Conservation (phyloP, 106 monocot species). For the Hemerocallis citrina region DNA sequence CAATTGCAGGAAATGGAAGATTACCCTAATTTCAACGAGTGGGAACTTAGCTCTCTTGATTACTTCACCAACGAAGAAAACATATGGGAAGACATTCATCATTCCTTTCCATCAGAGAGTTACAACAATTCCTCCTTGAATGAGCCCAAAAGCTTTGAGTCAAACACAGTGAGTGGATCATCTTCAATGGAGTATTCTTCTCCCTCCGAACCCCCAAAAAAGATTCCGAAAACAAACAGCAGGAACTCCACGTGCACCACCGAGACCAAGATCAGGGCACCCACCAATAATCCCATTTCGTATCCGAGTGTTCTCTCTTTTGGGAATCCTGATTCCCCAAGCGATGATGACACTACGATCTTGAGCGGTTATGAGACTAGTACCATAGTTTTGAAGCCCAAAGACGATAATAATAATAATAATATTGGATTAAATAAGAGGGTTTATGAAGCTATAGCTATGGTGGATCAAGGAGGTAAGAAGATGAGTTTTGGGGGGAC, state of each 20-base stretch:
- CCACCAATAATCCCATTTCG: no score
- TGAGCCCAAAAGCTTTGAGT: no score
- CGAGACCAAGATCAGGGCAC: no score
- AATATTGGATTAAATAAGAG: conserved; percentile 2
- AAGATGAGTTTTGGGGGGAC: background rate
- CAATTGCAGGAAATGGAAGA: no score
- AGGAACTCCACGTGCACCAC: background rate
- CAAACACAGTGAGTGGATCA: no score
- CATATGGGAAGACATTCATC: background rate
- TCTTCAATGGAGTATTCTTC: background rate
- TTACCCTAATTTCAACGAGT: no score
- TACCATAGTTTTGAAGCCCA: no score
- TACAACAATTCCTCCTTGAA: conserved; percentile 7
- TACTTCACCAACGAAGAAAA: background rate
- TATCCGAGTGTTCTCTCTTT: conserved; percentile 28
- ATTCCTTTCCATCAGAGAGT: background rate
- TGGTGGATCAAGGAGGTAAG: conserved; percentile 12
- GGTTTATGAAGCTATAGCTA: background rate
- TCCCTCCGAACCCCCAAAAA: conserved; percentile 7
- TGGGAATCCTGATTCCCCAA: conserved; percentile 18
- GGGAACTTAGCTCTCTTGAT: background rate
- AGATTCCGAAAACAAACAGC: conserved; percentile 5
- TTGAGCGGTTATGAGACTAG: no score
- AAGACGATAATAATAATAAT: no score
- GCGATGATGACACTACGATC: background rate